Evolutionary conservation across 805 yeast species (phyloP), one percentile per base, ranked within the genome.

Genomic region (Isabelozyma gotoi): DNA sequence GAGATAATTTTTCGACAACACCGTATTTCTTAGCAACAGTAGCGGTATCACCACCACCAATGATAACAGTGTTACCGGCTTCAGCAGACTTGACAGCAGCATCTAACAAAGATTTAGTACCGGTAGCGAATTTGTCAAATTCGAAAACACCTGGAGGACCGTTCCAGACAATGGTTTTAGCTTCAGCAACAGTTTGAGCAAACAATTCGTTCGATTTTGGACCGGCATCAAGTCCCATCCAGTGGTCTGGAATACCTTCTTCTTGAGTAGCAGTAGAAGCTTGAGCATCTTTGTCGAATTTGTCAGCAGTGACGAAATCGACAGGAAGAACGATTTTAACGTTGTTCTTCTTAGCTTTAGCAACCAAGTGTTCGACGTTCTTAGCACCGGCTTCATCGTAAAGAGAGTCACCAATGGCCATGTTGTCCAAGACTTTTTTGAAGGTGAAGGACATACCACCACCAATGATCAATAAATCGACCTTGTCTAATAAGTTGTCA

Each of bases 401-500:
- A 65, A 94, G 78, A 32, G 99, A 94, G 71, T 84, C 76, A 72
- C 99, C 99, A 59, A 94, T 94, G 53, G 83, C 71, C 75, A 89
- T 82, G 68, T 80, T 78, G 73, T 89, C 87, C 52, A 89, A 65
- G 42, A 92, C 86, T 82, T 94, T 94, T 82, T 88, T 89, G 84
- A 94, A 94, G 61, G 99, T 94, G 86, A 92, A 94, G 50, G 99
- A 94, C 99, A 94, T 94, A 77, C 99, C 99, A 78, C 99, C 99
- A 70, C 99, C 98, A 63, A 94, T 84, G 75, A 94, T 89, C 69
- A 94, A 80, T 52, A 84, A 74, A 75, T 94, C 86, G 63, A 94
- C 98, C 83, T 94, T 94, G 80, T 92, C 94, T 64, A 92, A 81
- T 73, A 83, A 78, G 84, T 91, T 94, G 78, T 94, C 98, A 65